Conservation (phyloP, 371 early-diverging fungal genomes). For the Apophysomyces sp. region DNA sequence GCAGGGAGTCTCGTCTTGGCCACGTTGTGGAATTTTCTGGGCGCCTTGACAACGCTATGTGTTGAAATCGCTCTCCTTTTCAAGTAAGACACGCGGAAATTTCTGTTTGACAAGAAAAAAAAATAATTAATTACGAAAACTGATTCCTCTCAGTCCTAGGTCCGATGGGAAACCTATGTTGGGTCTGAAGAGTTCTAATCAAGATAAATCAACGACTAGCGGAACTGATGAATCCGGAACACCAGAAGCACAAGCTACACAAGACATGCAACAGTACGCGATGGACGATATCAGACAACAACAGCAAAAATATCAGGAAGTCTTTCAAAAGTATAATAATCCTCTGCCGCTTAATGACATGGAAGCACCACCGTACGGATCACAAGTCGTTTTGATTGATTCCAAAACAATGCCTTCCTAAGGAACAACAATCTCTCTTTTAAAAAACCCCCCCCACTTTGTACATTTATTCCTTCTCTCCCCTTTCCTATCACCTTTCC, state of each 20-base stretch:
- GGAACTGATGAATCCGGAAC: constrained; percentile 1
- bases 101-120: background rate
- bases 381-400: background rate
- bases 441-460: background rate
- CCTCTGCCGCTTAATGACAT: background rate
- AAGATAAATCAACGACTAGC: background rate
- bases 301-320: constrained; percentile 20
- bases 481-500: no score
- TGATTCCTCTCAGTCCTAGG: background rate
- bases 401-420: background rate
- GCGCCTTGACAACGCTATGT: constrained; percentile 14
- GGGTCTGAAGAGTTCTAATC: constrained; percentile 15
- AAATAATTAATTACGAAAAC: background rate
- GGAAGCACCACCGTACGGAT: background rate
- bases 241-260: constrained; percentile 5
- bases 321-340: constrained; percentile 20
- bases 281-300: constrained; percentile 18
- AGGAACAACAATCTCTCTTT: background rate
- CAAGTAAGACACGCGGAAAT: constrained; percentile 15
- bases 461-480: no score
- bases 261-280: background rate
- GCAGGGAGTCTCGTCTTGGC: constrained; percentile 20
- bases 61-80: constrained; percentile 27
- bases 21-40: constrained; percentile 27
- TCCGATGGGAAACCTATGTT: constrained; percentile 4